Percentiles rank a stretch among this genome's conserved stretches.
These are phyloP conservation scores for Colletotrichum melonis DNA, from an alignment of 2,329 filamentous ascomycete genomes.

Conservation along the genomic window DNA sequence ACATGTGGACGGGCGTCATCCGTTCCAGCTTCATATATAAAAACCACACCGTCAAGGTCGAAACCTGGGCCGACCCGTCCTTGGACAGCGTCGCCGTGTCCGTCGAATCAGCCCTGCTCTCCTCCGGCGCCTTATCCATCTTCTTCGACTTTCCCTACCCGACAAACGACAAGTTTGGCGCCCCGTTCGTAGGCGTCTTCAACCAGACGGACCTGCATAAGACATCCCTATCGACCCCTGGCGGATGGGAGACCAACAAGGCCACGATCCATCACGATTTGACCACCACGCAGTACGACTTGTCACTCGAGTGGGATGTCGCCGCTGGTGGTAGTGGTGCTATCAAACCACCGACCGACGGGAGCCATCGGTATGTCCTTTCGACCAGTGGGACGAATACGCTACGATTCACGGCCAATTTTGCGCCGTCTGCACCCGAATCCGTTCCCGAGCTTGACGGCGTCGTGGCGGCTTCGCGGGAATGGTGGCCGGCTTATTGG, in stretches of 20 bases:
- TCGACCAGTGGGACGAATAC: conserved; percentile 39
- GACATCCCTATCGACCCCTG: conserved; percentile 47
- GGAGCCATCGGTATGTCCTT: conserved; percentile 57
- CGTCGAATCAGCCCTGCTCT: conserved; percentile 54
- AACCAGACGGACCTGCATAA: conserved; percentile 58
- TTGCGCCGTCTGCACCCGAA: conserved; percentile 42
- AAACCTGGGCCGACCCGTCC: conserved; percentile 57
- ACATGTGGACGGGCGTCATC: conserved; percentile 60
- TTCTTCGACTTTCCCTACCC: conserved; percentile 66
- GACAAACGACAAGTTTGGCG: conserved; percentile 63
- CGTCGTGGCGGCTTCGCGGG: conserved; percentile 45
- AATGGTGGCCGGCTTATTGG: conserved; percentile 64
- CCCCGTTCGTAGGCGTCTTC: conserved; percentile 64
- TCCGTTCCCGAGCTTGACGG: conserved; percentile 40
- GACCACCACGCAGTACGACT: conserved; percentile 55
- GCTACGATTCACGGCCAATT: conserved; percentile 46
- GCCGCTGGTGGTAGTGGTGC: conserved; percentile 38
- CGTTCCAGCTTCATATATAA: conserved; percentile 56
- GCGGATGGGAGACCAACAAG: conserved; percentile 31
- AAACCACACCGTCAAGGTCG: conserved; percentile 51
- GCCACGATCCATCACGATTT: conserved; percentile 57
- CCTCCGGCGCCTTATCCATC: conserved; percentile 51
- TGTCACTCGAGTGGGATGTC: conserved; percentile 50
- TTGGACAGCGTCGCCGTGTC: conserved; percentile 58
- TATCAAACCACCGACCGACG: conserved; percentile 46